Percentiles rank a stretch among this genome's conserved stretches.
phyloP scores from a whole-genome alignment of 768 basidiomycete species.

The Tricholoma flavovirens region DNA sequence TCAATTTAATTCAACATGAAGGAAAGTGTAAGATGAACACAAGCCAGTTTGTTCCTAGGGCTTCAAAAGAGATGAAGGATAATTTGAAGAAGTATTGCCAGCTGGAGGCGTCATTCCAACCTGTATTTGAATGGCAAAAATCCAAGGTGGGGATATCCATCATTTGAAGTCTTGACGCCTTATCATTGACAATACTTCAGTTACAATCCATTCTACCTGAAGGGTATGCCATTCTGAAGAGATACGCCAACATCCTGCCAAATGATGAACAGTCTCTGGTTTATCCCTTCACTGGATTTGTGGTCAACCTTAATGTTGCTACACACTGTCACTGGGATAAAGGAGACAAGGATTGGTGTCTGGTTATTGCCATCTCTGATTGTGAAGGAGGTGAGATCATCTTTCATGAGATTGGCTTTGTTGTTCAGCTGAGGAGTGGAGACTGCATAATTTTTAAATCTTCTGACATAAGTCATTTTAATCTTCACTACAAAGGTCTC shows the following conservation, averaged over 20 bases:
- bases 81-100: neutral
- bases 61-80: neutral
- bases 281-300: slow-evolving; percentile 22
- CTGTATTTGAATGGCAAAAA: neutral
- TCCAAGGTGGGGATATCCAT: neutral
- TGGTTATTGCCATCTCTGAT: slow-evolving; percentile 15
- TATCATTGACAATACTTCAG: slow-evolving; percentile 5
- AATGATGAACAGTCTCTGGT: slow-evolving; percentile 10
- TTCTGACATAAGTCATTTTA: slow-evolving; percentile 15
- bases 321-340: slow-evolving; percentile 18
- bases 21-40: neutral
- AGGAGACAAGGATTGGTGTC: slow-evolving; percentile 17
- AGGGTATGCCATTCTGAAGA: slow-evolving; percentile 13
- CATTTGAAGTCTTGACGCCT: neutral
- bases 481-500: slow-evolving; percentile 15
- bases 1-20: neutral
- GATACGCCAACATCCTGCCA: slow-evolving; percentile 15
- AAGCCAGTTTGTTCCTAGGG: neutral
- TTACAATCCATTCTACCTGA: slow-evolving; percentile 17
- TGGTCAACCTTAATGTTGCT: slow-evolving; percentile 18
- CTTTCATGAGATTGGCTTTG: slow-evolving; percentile 16
- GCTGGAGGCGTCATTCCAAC: neutral
- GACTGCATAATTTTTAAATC: slow-evolving; percentile 17
- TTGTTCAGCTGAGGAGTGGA: slow-evolving; percentile 6
- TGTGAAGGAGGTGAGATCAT: slow-evolving; percentile 15